phyloP scores from a whole-genome alignment of 2,329 filamentous ascomycete genomes.

The Ophiostoma ips region DNA sequence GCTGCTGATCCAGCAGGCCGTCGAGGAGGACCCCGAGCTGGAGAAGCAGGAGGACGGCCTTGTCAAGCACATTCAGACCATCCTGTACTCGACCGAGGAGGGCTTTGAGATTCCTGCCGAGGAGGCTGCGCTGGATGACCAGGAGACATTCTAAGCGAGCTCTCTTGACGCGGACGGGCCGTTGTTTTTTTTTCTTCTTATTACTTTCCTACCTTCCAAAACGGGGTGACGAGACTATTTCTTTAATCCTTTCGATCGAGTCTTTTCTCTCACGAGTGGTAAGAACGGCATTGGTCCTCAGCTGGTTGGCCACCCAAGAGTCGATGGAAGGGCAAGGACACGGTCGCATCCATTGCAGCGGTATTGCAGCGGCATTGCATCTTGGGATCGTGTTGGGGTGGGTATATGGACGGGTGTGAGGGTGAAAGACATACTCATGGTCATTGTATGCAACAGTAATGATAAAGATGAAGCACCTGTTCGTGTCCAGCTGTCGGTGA shows the following conservation, averaged over 20 bases:
- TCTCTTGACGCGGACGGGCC: too few species aligned
- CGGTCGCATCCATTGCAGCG: too few species aligned
- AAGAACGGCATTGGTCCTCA: too few species aligned
- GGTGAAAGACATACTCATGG: background rate
- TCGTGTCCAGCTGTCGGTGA: background rate
- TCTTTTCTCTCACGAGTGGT: too few species aligned
- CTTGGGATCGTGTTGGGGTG: too few species aligned
- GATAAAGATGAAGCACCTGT: background rate
- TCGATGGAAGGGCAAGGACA: background rate
- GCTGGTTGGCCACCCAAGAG: background rate
- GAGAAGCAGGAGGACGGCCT: slow-evolving; percentile 89
- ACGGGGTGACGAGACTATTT: too few species aligned
- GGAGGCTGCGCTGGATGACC: slow-evolving; percentile 52
- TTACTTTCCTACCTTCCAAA: background rate
- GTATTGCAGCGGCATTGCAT: too few species aligned
- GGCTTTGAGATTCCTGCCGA: slow-evolving; percentile 83
- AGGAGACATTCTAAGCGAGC: slow-evolving; percentile 58
- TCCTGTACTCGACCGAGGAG: slow-evolving; percentile 92
- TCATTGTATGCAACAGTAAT: slow-evolving; percentile 1
- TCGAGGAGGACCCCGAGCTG: slow-evolving; percentile 82
- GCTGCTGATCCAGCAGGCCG: slow-evolving; percentile 79
- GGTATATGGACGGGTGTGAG: too few species aligned
- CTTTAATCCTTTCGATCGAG: too few species aligned
- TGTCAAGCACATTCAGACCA: slow-evolving; percentile 90
- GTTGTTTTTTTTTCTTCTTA: background rate